Conservation (phyloP, 306 rosid species). For the Vigna hirtella region DNA sequence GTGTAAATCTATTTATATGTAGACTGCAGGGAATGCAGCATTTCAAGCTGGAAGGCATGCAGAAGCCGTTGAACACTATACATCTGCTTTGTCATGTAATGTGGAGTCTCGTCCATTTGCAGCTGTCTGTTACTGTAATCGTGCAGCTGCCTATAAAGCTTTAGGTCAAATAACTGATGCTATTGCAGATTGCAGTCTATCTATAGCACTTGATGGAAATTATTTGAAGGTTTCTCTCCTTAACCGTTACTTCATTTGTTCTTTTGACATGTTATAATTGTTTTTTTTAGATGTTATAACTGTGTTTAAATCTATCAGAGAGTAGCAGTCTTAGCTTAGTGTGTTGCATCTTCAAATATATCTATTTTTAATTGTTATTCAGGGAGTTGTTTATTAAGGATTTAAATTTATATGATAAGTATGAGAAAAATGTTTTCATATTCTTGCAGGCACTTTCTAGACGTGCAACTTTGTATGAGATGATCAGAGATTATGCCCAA, state of each 20-base stretch:
- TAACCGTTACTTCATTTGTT: slow-evolving; percentile 32
- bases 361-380: background rate
- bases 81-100: slow-evolving; percentile 82
- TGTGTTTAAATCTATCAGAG: background rate
- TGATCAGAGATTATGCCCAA: slow-evolving; percentile 91
- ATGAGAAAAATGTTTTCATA: slow-evolving; percentile 37
- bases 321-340: background rate
- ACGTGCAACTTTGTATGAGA: slow-evolving; percentile 79
- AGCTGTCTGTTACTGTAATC: slow-evolving; percentile 95
- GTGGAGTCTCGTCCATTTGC: slow-evolving; percentile 87
- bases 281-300: background rate
- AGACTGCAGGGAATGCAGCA: slow-evolving; percentile 98
- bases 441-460: slow-evolving; percentile 87
- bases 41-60: slow-evolving; percentile 83
- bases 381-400: slow-evolving; percentile 30
- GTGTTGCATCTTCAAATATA: slow-evolving; percentile 18
- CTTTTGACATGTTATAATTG: too few relatives aligned
- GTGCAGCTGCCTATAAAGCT: slow-evolving; percentile 96
- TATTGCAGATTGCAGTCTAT: slow-evolving; percentile 91
- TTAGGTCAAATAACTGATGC: slow-evolving; percentile 91
- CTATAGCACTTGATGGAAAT: slow-evolving; percentile 94
- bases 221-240: slow-evolving; percentile 77
- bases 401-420: slow-evolving; percentile 19
- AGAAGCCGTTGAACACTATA: slow-evolving; percentile 87
- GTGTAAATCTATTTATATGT: slow-evolving; percentile 44